A percentile compares a stretch with the other conserved stretches of the same genome.
Evolutionary conservation across 2,329 filamentous ascomycete species (phyloP).

Genomic region (Aquanectria penicillioides): DNA sequence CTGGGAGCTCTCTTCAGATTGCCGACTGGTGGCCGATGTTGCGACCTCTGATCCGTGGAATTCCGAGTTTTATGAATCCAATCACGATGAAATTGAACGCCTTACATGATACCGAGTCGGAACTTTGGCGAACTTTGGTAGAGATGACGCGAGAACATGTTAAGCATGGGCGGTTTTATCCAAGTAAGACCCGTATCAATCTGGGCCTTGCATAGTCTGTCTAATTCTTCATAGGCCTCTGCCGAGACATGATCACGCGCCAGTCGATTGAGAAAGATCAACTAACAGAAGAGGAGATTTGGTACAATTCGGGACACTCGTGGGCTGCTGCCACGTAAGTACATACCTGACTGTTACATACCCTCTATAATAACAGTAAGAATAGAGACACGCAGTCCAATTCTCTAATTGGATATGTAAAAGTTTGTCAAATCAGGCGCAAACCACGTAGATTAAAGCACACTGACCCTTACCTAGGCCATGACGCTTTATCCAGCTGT

Average conservation of each 20-base stretch:
- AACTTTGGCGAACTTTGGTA: background rate
- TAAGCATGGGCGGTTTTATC: background rate
- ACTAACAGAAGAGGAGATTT: background rate
- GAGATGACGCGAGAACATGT: background rate
- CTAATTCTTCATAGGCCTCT: background rate
- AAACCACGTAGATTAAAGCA: background rate
- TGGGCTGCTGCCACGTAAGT: background rate
- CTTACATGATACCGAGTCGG: background rate
- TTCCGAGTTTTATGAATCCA: background rate
- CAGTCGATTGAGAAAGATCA: background rate
- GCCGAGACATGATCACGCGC: background rate
- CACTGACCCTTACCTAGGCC: too few species aligned
- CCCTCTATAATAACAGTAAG: too few species aligned
- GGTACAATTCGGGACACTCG: background rate
- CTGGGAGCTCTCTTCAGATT: background rate
- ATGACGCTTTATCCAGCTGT: background rate
- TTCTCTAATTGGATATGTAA: background rate
- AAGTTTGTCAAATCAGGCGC: background rate
- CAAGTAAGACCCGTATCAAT: background rate
- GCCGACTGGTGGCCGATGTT: slow-evolving; percentile 2
- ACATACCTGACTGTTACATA: too few species aligned
- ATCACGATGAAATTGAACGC: background rate
- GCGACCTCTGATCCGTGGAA: background rate
- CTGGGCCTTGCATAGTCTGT: background rate
- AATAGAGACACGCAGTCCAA: background rate